Percentiles rank a stretch among this genome's conserved stretches.
phyloP scores from a whole-genome alignment of 306 rosid species.

The Rubus parviflorus region DNA sequence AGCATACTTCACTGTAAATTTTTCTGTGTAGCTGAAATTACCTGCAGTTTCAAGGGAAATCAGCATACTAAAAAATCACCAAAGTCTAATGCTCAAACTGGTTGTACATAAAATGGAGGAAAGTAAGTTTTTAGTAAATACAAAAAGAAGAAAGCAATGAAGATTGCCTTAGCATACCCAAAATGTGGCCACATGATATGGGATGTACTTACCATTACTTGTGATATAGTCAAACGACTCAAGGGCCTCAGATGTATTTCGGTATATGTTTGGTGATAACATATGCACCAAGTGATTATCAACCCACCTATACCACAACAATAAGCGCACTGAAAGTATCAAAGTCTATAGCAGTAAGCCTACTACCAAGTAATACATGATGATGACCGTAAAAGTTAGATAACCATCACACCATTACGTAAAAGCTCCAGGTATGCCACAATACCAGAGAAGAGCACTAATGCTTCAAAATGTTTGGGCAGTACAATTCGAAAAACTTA shows the following conservation, averaged over 20 bases:
- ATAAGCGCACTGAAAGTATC: slow-evolving; percentile 22
- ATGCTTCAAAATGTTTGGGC: not conserved
- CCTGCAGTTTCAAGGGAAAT: slow-evolving; percentile 44
- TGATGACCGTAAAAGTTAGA: not conserved
- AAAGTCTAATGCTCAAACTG: slow-evolving; percentile 20
- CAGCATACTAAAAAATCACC: slow-evolving; percentile 3
- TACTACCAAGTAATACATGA: not conserved
- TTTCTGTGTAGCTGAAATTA: slow-evolving; percentile 77
- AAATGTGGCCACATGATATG: not conserved
- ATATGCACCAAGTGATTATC: slow-evolving; percentile 90
- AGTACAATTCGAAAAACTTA: not conserved
- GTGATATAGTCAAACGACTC: slow-evolving; percentile 92
- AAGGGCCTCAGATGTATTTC: slow-evolving; percentile 85
- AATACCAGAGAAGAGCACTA: not conserved
- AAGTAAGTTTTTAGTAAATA: not conserved
- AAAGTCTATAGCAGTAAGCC: not conserved
- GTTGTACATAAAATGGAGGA: not conserved
- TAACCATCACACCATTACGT: not conserved
- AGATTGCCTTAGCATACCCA: not conserved
- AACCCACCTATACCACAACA: slow-evolving; percentile 69
- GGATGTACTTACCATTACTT: slow-evolving; percentile 61
- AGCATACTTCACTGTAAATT: slow-evolving; percentile 78
- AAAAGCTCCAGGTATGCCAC: not conserved
- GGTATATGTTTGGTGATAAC: slow-evolving; percentile 86
- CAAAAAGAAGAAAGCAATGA: not conserved